Base-by-base conservation (phyloP, 1,284 basidiomycete species). In the Trametes sp. region DNA sequence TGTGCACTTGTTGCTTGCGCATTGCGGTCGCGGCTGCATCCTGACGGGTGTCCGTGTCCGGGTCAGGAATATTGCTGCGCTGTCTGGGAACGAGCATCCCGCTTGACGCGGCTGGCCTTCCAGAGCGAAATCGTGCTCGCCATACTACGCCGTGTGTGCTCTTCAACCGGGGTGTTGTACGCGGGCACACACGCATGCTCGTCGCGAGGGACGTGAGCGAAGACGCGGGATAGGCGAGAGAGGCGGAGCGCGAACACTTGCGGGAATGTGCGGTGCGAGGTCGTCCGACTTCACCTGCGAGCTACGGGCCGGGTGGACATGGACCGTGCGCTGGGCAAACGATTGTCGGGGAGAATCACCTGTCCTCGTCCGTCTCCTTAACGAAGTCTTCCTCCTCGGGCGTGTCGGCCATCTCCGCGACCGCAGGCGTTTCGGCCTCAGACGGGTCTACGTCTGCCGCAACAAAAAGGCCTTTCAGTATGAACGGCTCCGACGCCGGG, bases 391-490 rank as follows among this genome's bases (percentile, higher is more conserved):
- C 77, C 1, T 73, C 74, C 73, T 78, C 77, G 57, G 73, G 72
- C 1, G 79, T 65, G 14, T 68, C 68, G 7, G 58, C 66, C 57
- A 64, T 67, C 64, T 67, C 65, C 8, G 70, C 58, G 24, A 70
- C 71, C 13, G 52, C 57, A 2, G 46, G 59, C 19, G 45, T n/a
- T 1, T 41, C 59, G 9, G 52, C 64, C n/a, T 70, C 75, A 62
- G 93, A 90, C 0, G 90, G 90, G 11, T 88, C 88, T 13, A 84
- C 84, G 72, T 95, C 93, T 0, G 91, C 92, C 53, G 83, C 83
- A 9, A 85, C 85, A 67, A 94, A 94, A 1, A 95, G 76, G 0
- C 88, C 92, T 11, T 84, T 89, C 1, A 95, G 77, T 62, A 87
- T 84, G 69, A 95, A 95, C 5, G 91, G 87, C 63, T 87, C 84